Evolutionary conservation across 2,329 filamentous ascomycete genomes (phyloP).

Genomic region (Aspergillus flavus): DNA sequence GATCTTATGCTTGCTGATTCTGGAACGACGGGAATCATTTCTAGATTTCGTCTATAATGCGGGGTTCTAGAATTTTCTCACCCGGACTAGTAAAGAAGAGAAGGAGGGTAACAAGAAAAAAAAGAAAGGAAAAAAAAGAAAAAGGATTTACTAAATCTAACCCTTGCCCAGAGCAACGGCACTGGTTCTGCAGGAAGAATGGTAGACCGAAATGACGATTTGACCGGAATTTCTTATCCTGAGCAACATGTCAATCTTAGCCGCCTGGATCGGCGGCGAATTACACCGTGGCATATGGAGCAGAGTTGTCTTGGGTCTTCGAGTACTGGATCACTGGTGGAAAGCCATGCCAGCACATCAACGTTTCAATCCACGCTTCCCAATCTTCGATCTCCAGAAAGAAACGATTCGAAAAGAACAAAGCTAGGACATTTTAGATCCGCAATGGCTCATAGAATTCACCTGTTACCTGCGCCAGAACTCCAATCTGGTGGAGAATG

Average conservation of each 20-base stretch:
- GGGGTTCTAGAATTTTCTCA: conserved; percentile 26
- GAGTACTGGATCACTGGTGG: conserved; percentile 74
- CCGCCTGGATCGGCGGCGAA: conserved; percentile 40
- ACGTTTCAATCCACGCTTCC: conserved; percentile 28
- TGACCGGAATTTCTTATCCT: conserved; percentile 14
- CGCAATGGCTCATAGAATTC: conserved; percentile 19
- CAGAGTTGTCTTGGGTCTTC: conserved; percentile 56
- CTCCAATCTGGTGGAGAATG: conserved; percentile 20
- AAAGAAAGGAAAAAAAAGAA: conserved; percentile 2
- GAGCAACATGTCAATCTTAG: conserved; percentile 32
- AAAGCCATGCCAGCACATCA: conserved; percentile 88
- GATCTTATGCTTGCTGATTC: neutral
- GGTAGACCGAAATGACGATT: conserved; percentile 22
- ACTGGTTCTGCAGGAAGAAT: conserved; percentile 22
- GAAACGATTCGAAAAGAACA: conserved; percentile 19
- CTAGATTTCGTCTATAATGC: conserved; percentile 19
- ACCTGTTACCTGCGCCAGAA: conserved; percentile 12
- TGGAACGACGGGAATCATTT: neutral
- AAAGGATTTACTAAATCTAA: conserved; percentile 1
- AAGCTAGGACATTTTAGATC: conserved; percentile 21
- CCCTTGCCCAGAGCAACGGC: conserved; percentile 21
- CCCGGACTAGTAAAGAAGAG: conserved; percentile 1
- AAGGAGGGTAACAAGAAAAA: neutral
- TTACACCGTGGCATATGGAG: conserved; percentile 47
- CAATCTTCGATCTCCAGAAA: conserved; percentile 19